Base-by-base conservation (phyloP, 139 green algal species). In the Closterium sp. region DNA sequence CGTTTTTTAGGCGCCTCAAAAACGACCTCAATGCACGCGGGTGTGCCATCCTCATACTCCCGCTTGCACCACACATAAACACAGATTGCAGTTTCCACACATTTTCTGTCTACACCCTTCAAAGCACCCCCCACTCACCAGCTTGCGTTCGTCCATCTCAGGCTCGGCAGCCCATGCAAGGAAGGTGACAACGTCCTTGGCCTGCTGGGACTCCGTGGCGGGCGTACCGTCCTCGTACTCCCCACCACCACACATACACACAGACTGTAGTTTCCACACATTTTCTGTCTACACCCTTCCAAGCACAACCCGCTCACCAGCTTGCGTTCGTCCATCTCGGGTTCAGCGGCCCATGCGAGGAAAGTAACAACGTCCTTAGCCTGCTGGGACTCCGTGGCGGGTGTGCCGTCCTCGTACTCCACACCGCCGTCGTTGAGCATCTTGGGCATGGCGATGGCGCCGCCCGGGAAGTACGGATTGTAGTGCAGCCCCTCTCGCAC, bases 381-480 rank as follows among this genome's bases (percentile, higher is more conserved):
- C 95, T 79, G 62, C 97, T 99, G 98, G 6, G 96, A 96, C 93
- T 98, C 97, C n/a, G 96, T 98, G 79, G 97, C 96, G 24, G 96
- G 96, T 1, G 98, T 99, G 90, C 97, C 98, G 90, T 99, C 98
- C 86, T 99, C 98, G 91, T 99, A 99, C 96, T 99, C 98, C 32
- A 98, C 96, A 34, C 97, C 98, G 30, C 96, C 98, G 94, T 99
- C 98, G 42, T 96, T 97, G 85, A 99, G 96, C 98, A 99, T 99
- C 96, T 98, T 98, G 79, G 98, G 98, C 98, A 99, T 99, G 91
- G 98, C 98, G 90, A 99, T 99, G 90, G 98, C 97, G 70, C 98
- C 98, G 32, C 98, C 98, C 31, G 97, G 97, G 96, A 99, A 99
- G 97, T 99, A 99, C 19, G 98, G 98, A 96, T 99, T 99, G 96